These are phyloP conservation scores for Chlamydomonas eustigma DNA, from an alignment of 139 green algal genomes.

Conservation along the genomic window DNA sequence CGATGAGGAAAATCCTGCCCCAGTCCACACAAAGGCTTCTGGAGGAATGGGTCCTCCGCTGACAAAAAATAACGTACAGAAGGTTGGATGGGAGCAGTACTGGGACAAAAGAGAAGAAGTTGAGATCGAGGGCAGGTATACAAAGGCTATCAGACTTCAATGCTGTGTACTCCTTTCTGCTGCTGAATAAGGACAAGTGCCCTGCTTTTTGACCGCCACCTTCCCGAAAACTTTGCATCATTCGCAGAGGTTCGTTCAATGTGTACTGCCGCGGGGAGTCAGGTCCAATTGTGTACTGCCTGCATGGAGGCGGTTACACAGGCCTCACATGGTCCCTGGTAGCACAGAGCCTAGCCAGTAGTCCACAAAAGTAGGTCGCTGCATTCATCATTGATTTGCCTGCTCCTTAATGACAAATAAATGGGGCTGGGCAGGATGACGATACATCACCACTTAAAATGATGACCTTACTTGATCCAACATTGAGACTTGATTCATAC, in stretches of 20 bases:
- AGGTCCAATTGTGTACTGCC: background rate
- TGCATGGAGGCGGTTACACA: constrained; percentile 87
- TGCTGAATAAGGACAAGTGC: no score
- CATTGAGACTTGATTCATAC: no score
- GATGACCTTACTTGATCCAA: no score
- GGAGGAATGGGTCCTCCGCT: no score
- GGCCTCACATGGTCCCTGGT: constrained; percentile 71
- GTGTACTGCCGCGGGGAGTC: background rate
- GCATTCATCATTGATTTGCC: no score
- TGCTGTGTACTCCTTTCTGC: background rate
- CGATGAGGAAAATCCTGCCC: background rate
- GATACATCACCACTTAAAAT: no score
- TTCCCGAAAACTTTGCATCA: no score
- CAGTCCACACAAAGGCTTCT: background rate
- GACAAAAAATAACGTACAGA: background rate
- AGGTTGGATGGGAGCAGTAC: background rate
- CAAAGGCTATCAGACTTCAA: background rate
- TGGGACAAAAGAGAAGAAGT: background rate
- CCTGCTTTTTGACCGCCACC: no score
- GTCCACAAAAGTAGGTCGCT: no score
- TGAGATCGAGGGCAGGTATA: background rate
- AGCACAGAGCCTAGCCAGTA: background rate
- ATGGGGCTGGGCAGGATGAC: no score
- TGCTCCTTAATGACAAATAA: no score
- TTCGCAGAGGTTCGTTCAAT: background rate